phyloP scores from a whole-genome alignment of 345 rosid genomes.

The Corchorus capsularis region DNA sequence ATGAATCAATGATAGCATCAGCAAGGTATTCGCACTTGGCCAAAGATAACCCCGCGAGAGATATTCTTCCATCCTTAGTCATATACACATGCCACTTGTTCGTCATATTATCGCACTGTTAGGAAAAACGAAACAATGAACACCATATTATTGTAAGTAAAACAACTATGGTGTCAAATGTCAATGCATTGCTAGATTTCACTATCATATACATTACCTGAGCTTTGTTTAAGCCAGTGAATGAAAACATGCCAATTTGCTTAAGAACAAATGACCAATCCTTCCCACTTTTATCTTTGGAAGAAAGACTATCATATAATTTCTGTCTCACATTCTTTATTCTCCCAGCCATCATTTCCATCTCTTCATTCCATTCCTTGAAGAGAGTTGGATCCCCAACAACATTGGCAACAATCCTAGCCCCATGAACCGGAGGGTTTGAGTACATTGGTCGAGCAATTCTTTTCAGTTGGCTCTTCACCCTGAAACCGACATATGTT shows the following conservation, averaged over 20 bases:
- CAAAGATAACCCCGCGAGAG: slow-evolving; percentile 83
- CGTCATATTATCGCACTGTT: slow-evolving; percentile 87
- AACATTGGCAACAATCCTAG: slow-evolving; percentile 86
- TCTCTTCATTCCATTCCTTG: slow-evolving; percentile 89
- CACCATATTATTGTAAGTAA: neutral
- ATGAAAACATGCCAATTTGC: slow-evolving; percentile 99
- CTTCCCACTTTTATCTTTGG: slow-evolving; percentile 85
- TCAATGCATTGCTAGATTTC: neutral
- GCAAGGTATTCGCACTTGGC: slow-evolving; percentile 96
- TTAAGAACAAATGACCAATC: slow-evolving; percentile 93
- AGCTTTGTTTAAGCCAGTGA: slow-evolving; percentile 86
- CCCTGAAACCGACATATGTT: slow-evolving; percentile 49
- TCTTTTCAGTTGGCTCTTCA: slow-evolving; percentile 96
- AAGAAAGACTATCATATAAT: slow-evolving; percentile 65
- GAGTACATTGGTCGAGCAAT: slow-evolving; percentile 98
- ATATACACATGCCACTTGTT: slow-evolving; percentile 91
- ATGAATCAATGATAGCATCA: slow-evolving; percentile 84
- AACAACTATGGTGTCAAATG: neutral
- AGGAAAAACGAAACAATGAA: neutral
- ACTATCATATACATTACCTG: slow-evolving; percentile 53
- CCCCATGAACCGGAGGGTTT: slow-evolving; percentile 95
- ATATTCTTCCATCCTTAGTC: slow-evolving; percentile 97
- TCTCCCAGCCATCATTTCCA: slow-evolving; percentile 99
- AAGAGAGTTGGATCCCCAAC: slow-evolving; percentile 87
- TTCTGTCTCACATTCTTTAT: slow-evolving; percentile 82